Percentiles rank a stretch among this genome's conserved stretches.
Evolutionary conservation across 495 filamentous ascomycete genomes (phyloP).

Genomic region (Lepraria neglecta): DNA sequence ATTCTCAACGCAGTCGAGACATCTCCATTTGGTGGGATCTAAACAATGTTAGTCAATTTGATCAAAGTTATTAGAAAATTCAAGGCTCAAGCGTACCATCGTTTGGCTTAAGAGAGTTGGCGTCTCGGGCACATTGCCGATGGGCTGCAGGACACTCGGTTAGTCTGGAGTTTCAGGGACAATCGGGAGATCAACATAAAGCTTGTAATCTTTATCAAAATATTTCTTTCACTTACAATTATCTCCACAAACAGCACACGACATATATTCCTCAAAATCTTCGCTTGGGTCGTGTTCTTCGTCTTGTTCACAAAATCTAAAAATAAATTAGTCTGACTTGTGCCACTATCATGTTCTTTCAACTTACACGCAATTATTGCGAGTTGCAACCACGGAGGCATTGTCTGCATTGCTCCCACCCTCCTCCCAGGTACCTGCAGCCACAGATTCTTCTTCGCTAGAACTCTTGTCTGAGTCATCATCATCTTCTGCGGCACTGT

Average conservation of each 20-base stretch:
- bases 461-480: conserved; percentile 47
- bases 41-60: neutral
- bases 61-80: neutral
- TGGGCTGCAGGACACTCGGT: conserved; percentile 58
- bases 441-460: conserved; percentile 60
- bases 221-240: conserved; percentile 62
- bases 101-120: conserved; percentile 59
- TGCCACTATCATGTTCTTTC: conserved; percentile 10
- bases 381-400: conserved; percentile 54
- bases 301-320: conserved; percentile 68
- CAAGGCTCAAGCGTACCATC: conserved; percentile 50
- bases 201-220: conserved; percentile 30
- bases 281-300: conserved; percentile 81
- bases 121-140: conserved; percentile 84
- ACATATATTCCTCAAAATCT: conserved; percentile 80
- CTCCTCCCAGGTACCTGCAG: conserved; percentile 62
- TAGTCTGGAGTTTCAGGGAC: conserved; percentile 26
- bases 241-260: conserved; percentile 76
- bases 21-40: conserved; percentile 70
- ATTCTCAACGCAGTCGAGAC: conserved; percentile 66
- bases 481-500: conserved; percentile 37
- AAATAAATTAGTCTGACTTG: conserved; percentile 8
- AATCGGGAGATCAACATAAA: conserved; percentile 35
- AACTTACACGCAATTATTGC: conserved; percentile 62
- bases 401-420: conserved; percentile 59